Conservation (phyloP, 331 rosid species). For the Spiraea crenata region DNA sequence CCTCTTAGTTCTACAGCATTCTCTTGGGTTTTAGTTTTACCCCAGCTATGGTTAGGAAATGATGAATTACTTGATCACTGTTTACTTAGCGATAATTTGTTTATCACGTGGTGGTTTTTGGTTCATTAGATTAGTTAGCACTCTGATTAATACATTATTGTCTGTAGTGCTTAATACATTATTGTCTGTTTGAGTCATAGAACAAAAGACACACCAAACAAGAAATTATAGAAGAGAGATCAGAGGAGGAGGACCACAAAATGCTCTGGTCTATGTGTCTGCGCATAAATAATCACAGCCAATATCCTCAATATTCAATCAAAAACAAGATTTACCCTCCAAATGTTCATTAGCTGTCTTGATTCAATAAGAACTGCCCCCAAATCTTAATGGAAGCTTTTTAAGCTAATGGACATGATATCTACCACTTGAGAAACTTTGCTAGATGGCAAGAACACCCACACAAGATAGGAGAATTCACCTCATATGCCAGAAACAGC, state of each 20-base stretch:
- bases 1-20: background rate
- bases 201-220: constrained; percentile 11
- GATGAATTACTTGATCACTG: constrained; percentile 4
- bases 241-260: constrained; percentile 61
- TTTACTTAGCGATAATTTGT: background rate
- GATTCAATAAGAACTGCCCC: constrained; percentile 56
- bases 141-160: constrained; percentile 44
- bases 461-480: constrained; percentile 24
- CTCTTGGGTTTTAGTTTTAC: constrained; percentile 3
- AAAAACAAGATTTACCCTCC: constrained; percentile 48
- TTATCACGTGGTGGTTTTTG: constrained; percentile 21
- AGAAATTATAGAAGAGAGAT: constrained; percentile 18
- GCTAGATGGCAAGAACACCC: constrained; percentile 44
- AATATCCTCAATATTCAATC: constrained; percentile 37
- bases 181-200: constrained; percentile 49
- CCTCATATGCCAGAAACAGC: constrained; percentile 30
- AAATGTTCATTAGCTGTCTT: constrained; percentile 69
- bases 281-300: constrained; percentile 28
- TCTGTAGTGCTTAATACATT: constrained; percentile 39
- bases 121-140: constrained; percentile 34
- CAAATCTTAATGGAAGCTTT: constrained; percentile 74
- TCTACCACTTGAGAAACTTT: constrained; percentile 36
- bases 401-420: constrained; percentile 43
- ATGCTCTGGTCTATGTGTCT: constrained; percentile 35
- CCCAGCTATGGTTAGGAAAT: background rate